Evolutionary conservation across 1,139 yeast species (phyloP), one percentile per base, ranked within the genome.

Genomic region (Candida sanyaensis): DNA sequence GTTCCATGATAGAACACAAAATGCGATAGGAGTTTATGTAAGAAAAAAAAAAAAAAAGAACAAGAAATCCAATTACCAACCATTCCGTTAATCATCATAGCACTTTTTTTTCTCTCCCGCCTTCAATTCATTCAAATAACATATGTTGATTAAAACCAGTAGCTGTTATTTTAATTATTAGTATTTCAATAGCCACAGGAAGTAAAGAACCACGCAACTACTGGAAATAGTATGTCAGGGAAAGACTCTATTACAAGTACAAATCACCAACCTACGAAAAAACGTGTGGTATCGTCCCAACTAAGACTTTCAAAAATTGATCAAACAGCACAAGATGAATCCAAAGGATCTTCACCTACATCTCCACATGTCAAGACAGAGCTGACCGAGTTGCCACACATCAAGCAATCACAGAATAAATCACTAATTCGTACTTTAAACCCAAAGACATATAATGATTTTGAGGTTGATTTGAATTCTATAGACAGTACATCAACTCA

Each of bases 281-380:
- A 43, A 43, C 34, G 45, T 7, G 41, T 37, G 11, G 37, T 37
- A 5, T 38, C 45, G 17, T 41, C 43, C n/a, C 48, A 39, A 34
- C 24, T 49, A 34, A 43, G 50, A 42, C 42, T 49, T 36, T 44
- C 50, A 8, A 32, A 40, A 26, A 23, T 39, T 5, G 49, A 44
- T 17, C 30, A 34, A 29, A 28, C 29, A 32, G 7, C 37, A 4
- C 12, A 28, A 26, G 41, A 37, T 27, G 30, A 24, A 9, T 27
- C 28, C 9, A n/a, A 23, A 37, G 13, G 37, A 13, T 37, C 38
- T n/a, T 21, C 36, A 5, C 21, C 36, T 10, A 27, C 45, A 11
- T 29, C 43, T 7, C 31, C 43, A n/a, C 34, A 33, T 24, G 21
- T 29, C 6, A 17, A 27, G 33, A 26, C 42, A 30, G 23, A 29